Evolutionary conservation across 2,329 filamentous ascomycete genomes (phyloP), one percentile per base, ranked within the genome.

Genomic region (Ramularia endophylla): DNA sequence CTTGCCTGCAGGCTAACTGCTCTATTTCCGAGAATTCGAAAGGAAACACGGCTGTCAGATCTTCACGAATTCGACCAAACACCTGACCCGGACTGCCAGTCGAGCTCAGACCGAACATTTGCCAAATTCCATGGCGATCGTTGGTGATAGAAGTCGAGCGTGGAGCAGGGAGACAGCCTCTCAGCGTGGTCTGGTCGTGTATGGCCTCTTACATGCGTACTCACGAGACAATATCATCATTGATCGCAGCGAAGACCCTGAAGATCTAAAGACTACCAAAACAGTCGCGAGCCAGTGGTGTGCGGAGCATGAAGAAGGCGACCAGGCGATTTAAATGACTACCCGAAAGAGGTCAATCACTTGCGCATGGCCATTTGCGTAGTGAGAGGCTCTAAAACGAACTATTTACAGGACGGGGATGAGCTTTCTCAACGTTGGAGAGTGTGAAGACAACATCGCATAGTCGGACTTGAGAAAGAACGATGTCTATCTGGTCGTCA

Each of bases 381-480:
- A 8, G 16, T 16, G 17, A 20, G 41, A 15, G 41, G 36, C 13
- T 16, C n/a, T n/a, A 32, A 40, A n/a, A 30, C 36, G 15, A 27
- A 27, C 12, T 40, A 40, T 31, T 13, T 25, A 17, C 25, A 44
- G 27, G 31, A 38, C 11, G 36, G 41, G 27, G 17, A 19, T 4
- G 36, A 12, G 7, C 20, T 33, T 9, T 30, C 36, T 15, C 29
- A 5, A 27, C 27, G 13, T 27, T 44, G 4, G 27, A 39, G 30
- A 31, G 30, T 32, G 9, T 5, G 12, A 40, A 13, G 25, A 28
- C 7, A 31, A 43, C 6, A 19, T 35, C 5, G 16, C 15, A 5
- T 43, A 36, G 36, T 12, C 30, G 6, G 30, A 35, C 2, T 13
- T 40, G 18, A 39, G 36, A 25, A 20, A 31, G 30, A 43, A n/a